Percentiles rank a stretch among this genome's conserved stretches.
Conservation (phyloP, 2,329 filamentous ascomycete species). For the Aphanocladium album region DNA sequence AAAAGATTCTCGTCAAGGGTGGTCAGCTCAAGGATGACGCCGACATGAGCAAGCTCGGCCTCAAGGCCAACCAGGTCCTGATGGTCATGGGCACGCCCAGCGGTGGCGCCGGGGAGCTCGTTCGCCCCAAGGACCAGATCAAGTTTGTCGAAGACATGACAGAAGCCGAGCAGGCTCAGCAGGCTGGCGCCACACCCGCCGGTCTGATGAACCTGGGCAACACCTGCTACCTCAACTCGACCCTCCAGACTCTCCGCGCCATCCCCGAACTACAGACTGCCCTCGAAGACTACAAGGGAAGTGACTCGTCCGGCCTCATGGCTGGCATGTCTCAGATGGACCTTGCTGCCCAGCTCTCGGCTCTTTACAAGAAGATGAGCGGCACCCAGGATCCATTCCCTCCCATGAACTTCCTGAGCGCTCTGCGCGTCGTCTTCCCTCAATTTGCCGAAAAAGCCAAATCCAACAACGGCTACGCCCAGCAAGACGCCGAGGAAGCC, state of each 20-base stretch:
- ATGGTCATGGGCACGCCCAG: slow-evolving; percentile 96
- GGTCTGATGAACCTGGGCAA: slow-evolving; percentile 92
- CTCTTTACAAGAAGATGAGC: slow-evolving; percentile 84
- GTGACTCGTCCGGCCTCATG: slow-evolving; percentile 31
- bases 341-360: slow-evolving; percentile 70
- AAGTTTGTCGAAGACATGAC: slow-evolving; percentile 98
- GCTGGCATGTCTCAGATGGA: slow-evolving; percentile 53
- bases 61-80: slow-evolving; percentile 80
- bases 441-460: slow-evolving; percentile 90
- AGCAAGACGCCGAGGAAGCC: slow-evolving; percentile 97
- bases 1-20: slow-evolving; percentile 93
- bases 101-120: slow-evolving; percentile 53
- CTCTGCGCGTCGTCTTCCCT: slow-evolving; percentile 74
- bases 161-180: slow-evolving; percentile 80
- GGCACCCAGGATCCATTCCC: slow-evolving; percentile 83
- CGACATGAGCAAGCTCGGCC: slow-evolving; percentile 73
- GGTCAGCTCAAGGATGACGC: slow-evolving; percentile 95
- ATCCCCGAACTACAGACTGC: slow-evolving; percentile 88
- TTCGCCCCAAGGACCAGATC: slow-evolving; percentile 72
- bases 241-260: slow-evolving; percentile 80
- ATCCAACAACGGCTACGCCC: slow-evolving; percentile 79
- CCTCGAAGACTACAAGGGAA: slow-evolving; percentile 53
- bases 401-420: slow-evolving; percentile 75
- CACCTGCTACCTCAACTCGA: slow-evolving; percentile 98
- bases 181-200: slow-evolving; percentile 78